These are phyloP conservation scores for Arthroderma sp. DNA, from an alignment of 2,329 filamentous ascomycete genomes.

Conservation along the genomic window DNA sequence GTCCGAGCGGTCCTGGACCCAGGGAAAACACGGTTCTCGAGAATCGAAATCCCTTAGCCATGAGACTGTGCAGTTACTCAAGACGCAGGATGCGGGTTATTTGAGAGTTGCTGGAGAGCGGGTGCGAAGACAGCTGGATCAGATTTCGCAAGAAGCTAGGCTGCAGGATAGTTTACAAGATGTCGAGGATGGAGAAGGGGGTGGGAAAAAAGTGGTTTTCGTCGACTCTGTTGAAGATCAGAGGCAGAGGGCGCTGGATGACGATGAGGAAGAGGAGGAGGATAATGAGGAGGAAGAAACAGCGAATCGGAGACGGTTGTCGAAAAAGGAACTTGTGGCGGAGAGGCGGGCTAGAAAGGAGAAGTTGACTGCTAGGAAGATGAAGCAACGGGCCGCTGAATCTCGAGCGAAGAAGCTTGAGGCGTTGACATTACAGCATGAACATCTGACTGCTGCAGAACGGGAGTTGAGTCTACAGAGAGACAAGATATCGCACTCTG, in stretches of 20 bases:
- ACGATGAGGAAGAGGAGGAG: conserved; percentile 17
- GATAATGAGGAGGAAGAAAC: conserved; percentile 8
- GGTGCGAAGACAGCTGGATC: conserved; percentile 40
- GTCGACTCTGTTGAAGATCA: conserved; percentile 27
- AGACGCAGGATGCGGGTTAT: conserved; percentile 53
- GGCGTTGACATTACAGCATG: conserved; percentile 40
- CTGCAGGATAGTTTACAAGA: conserved; percentile 28
- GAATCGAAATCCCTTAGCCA: conserved; percentile 38
- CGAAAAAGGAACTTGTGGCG: conserved; percentile 32
- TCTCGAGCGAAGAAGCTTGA: conserved; percentile 37
- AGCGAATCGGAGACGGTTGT: conserved; percentile 20
- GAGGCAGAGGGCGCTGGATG: conserved; percentile 15
- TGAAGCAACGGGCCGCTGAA: conserved; percentile 37
- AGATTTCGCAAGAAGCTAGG: conserved; percentile 33
- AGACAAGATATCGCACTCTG: conserved; percentile 46
- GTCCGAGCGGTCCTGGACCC: conserved; percentile 30
- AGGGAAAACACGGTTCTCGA: conserved; percentile 33
- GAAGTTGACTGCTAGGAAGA: conserved; percentile 29
- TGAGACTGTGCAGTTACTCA: conserved; percentile 50
- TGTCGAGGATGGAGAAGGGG: conserved; percentile 14
- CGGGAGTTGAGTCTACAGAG: conserved; percentile 46
- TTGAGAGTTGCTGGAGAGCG: conserved; percentile 45
- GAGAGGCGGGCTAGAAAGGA: conserved; percentile 28
- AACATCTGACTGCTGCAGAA: conserved; percentile 42
- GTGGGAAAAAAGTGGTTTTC: conserved; percentile 26